Percentiles rank a stretch among this genome's conserved stretches.
phyloP scores from a whole-genome alignment of 176 grass and related monocot genomes.

The Oryza officinalis region DNA sequence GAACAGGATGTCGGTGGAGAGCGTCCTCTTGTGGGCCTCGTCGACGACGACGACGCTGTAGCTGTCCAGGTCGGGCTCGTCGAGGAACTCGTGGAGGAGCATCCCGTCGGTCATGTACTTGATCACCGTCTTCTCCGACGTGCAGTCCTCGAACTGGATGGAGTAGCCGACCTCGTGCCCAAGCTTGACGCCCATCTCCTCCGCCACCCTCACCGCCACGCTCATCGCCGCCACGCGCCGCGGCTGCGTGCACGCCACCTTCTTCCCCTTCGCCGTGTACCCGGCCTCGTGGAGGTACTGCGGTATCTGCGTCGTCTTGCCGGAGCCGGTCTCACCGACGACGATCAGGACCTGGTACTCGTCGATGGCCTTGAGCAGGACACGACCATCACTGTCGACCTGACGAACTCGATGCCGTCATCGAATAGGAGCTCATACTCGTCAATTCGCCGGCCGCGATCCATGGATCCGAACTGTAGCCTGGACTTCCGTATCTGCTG shows the following conservation, averaged over 20 bases:
- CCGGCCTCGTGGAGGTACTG: constrained; percentile 68
- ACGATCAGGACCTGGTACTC: constrained; percentile 48
- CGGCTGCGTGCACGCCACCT: constrained; percentile 68
- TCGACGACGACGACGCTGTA: constrained; percentile 70
- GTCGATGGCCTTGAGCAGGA: constrained; percentile 31
- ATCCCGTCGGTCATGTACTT: constrained; percentile 70
- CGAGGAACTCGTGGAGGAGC: constrained; percentile 63
- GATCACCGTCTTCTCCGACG: constrained; percentile 54
- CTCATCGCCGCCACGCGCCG: constrained; percentile 65
- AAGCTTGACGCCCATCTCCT: constrained; percentile 64
- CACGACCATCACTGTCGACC: constrained; percentile 2
- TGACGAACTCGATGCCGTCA: constrained; percentile 34
- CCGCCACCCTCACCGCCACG: constrained; percentile 59
- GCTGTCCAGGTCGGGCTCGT: constrained; percentile 61
- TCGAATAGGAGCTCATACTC: constrained; percentile 26
- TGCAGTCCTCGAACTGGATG: constrained; percentile 83
- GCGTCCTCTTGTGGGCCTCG: constrained; percentile 70
- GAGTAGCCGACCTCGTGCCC: constrained; percentile 72
- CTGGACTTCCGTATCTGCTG: constrained; percentile 35
- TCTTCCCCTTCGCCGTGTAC: constrained; percentile 31
- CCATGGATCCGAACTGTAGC: constrained; percentile 33
- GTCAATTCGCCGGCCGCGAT: neutral
- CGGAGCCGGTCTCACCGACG: constrained; percentile 65
- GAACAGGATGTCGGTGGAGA: constrained; percentile 67
- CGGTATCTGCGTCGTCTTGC: constrained; percentile 75